A percentile compares a stretch with the other conserved stretches of the same genome.
Evolutionary conservation across 2,329 filamentous ascomycete genomes (phyloP).

Genomic region (Fusarium beomiforme): DNA sequence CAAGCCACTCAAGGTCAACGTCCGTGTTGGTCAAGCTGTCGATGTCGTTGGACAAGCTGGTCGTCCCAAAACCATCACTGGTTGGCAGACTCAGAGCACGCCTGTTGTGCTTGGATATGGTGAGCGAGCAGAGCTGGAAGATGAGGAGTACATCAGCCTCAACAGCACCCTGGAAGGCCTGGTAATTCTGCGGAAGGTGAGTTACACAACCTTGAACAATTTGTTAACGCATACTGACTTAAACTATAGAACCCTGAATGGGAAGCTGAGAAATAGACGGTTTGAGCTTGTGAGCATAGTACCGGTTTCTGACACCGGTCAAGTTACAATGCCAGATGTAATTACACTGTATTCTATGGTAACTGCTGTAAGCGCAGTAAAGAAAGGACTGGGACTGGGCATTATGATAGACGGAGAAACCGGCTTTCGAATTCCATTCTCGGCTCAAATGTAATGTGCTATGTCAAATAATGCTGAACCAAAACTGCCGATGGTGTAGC

Average conservation of each 20-base stretch:
- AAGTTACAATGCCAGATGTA: constrained; percentile 37
- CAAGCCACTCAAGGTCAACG: constrained; percentile 93
- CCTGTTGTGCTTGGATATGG: constrained; percentile 94
- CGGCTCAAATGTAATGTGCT: constrained; percentile 13
- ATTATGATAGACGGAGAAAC: constrained; percentile 45
- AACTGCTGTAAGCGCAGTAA: constrained; percentile 43
- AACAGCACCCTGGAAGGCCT: constrained; percentile 92
- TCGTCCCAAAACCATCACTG: constrained; percentile 97
- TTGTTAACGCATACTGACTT: constrained; percentile 21
- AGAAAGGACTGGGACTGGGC: constrained; percentile 26
- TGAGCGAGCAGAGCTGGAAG: constrained; percentile 94
- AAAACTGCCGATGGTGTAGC: neutral
- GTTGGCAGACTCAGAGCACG: constrained; percentile 99
- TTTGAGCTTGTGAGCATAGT: constrained; percentile 30
- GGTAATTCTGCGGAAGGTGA: constrained; percentile 96
- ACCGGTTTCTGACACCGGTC: constrained; percentile 25
- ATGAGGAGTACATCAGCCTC: constrained; percentile 95
- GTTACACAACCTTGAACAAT: constrained; percentile 36
- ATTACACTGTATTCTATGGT: constrained; percentile 49
- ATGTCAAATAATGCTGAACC: neutral
- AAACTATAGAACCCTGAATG: constrained; percentile 51
- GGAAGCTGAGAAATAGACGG: constrained; percentile 51
- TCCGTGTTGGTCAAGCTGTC: constrained; percentile 96
- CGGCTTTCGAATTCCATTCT: constrained; percentile 31
- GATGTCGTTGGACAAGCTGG: constrained; percentile 98